phyloP scores from a whole-genome alignment of 768 basidiomycete genomes.

The Tephrocybe rancida region DNA sequence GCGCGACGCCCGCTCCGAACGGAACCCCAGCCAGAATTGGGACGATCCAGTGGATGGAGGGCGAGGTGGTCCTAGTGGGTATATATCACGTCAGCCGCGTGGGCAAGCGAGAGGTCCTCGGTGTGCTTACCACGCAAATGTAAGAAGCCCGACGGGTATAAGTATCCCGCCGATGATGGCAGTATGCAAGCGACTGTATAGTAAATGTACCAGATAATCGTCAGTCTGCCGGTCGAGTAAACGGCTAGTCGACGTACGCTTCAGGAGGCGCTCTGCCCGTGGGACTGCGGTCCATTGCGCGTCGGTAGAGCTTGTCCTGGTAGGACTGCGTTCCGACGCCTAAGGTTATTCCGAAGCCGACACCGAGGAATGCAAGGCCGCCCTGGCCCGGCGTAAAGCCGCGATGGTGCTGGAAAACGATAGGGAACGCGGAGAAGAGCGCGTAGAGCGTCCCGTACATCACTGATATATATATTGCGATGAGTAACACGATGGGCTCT shows the following conservation, averaged over 20 bases:
- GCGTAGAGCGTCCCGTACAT: conserved; percentile 67
- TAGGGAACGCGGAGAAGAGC: conserved; percentile 64
- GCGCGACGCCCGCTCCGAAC: conserved; percentile 67
- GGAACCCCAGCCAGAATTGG: conserved; percentile 68
- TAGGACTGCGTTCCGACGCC: conserved; percentile 55
- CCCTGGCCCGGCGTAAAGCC: conserved; percentile 55
- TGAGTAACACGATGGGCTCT: conserved; percentile 63
- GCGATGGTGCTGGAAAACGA: conserved; percentile 56
- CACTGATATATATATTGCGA: conserved; percentile 61
- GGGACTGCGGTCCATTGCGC: conserved; percentile 47
- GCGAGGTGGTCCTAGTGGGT: conserved; percentile 48
- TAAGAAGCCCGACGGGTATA: conserved; percentile 62
- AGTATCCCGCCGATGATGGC: conserved; percentile 55
- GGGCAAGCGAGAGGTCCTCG: not conserved
- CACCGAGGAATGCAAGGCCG: conserved; percentile 65
- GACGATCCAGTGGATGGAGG: conserved; percentile 63
- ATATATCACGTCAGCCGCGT: not conserved
- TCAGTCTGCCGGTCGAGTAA: not conserved
- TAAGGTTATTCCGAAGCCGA: conserved; percentile 57
- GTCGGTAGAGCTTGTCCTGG: conserved; percentile 55
- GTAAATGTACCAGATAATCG: not conserved
- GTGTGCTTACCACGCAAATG: conserved; percentile 59
- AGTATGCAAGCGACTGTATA: conserved; percentile 55
- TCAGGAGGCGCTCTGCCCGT: conserved; percentile 60
- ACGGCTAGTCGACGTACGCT: conserved; percentile 42